Evolutionary conservation across 495 filamentous ascomycete species (phyloP), one percentile per base, ranked within the genome.

Genomic region (Penicillium coprophilum): DNA sequence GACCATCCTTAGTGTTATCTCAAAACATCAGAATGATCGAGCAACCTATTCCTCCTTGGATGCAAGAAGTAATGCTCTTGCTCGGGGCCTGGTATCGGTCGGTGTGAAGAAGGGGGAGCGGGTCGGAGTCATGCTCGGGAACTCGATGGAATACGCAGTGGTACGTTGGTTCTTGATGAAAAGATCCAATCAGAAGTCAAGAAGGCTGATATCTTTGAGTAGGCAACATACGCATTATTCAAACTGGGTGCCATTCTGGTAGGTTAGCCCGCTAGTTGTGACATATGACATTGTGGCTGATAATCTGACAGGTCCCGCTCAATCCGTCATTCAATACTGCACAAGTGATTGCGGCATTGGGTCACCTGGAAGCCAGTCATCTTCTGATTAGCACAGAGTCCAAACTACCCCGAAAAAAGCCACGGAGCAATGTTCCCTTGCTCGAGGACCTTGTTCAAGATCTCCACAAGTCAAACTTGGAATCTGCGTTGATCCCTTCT

Each of bases 201-300:
- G 9, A 10, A 53, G 19, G 21, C 43, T 54, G 4, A 54, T 23
- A 17, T 5, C 15, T 2, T 1, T 19, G 28, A 2, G 11, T 53
- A 86, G 69, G 71, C 83, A 15, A 95, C 88, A 21, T 97, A 98
- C 73, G 91, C 91, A 6, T 59, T 96, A 20, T 96, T 94, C 71
- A 97, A 98, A 69, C 80, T 97, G 3, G 94, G 94, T 15, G 94
- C 90, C 41, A 86, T 97, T 46, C 76, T 97, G 54, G 92, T 88
- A 71, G 45, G 77, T 59, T 6, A 40, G 1, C 2, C 34, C 31
- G 36, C 48, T 48, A 27, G 9, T 36, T 5, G 19, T 27, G 4
- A 2, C 13, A 27, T 15, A 24, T 8, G 12, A 24, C 13, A 62
- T 52, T 31, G 3, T 11, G 9, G 32, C 19, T 19, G 38, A 19